Percentiles rank a stretch among this genome's conserved stretches.
Conservation (phyloP, 2,329 filamentous ascomycete species). For the Diaporthe batatas region DNA sequence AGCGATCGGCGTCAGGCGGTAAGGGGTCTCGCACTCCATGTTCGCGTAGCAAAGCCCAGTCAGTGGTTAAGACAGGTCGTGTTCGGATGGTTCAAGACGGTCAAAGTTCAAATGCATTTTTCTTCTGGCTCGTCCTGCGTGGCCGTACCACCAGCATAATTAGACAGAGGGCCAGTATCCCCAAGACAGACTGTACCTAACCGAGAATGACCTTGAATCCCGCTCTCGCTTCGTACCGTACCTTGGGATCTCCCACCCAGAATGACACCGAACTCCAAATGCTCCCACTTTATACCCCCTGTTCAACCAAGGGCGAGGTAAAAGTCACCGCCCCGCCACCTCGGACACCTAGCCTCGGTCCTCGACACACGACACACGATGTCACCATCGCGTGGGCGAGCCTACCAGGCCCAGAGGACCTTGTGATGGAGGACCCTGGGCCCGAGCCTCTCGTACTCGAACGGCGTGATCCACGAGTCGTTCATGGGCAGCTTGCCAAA, state of each 20-base stretch:
- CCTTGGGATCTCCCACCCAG: constrained; percentile 1
- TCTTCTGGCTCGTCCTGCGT: neutral
- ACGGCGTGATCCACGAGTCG: constrained; percentile 91
- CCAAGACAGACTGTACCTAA: neutral
- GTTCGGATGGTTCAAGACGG: neutral
- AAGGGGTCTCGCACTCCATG: neutral
- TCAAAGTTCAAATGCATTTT: neutral
- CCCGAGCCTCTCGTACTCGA: constrained; percentile 90
- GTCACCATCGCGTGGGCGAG: neutral
- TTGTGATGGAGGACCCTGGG: constrained; percentile 88
- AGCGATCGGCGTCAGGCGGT: constrained; percentile 24
- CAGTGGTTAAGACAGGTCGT: neutral
- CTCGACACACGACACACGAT: neutral
- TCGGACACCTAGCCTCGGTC: too few relatives aligned
- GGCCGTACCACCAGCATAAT: neutral
- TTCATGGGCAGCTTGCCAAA: constrained; percentile 94
- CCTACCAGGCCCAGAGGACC: constrained; percentile 73
- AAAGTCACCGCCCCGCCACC: neutral
- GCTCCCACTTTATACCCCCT: constrained; percentile 1
- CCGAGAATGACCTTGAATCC: neutral
- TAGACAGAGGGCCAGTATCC: neutral
- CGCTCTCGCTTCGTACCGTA: neutral
- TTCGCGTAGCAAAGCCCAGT: constrained; percentile 4
- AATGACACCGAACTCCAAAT: constrained; percentile 31
- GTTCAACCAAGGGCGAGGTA: neutral